Percentiles rank a stretch among this genome's conserved stretches.
phyloP scores from a whole-genome alignment of 352 stramenopile species.

The Globisporangium alternatum region DNA sequence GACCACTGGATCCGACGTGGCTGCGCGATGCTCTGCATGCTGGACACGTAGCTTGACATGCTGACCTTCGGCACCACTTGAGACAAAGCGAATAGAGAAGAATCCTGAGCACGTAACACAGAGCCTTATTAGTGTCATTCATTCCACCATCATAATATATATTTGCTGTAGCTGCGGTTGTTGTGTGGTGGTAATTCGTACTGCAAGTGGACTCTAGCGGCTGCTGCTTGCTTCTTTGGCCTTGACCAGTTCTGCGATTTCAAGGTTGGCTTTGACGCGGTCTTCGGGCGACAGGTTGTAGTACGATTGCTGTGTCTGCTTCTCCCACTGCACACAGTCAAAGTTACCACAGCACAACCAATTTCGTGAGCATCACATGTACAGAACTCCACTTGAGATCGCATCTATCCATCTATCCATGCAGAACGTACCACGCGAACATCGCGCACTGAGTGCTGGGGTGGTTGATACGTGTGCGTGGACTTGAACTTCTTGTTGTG shows the following conservation, averaged over 20 bases:
- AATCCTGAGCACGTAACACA: neutral
- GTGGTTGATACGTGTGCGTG: slow-evolving; percentile 71
- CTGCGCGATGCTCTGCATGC: slow-evolving; percentile 93
- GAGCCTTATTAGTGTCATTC: slow-evolving; percentile 3
- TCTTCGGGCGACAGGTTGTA: slow-evolving; percentile 65
- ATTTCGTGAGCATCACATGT: neutral
- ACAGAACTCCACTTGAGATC: neutral
- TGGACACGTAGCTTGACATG: slow-evolving; percentile 75
- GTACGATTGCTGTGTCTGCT: slow-evolving; percentile 59
- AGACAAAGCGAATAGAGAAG: slow-evolving; percentile 5
- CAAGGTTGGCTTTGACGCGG: slow-evolving; percentile 54
- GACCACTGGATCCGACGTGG: slow-evolving; percentile 93
- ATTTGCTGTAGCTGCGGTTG: neutral
- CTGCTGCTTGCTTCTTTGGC: neutral
- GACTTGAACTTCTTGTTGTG: slow-evolving; percentile 84
- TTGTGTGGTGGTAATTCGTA: neutral
- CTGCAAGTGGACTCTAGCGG: neutral
- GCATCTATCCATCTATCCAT: neutral
- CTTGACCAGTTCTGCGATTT: slow-evolving; percentile 59
- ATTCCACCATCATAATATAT: slow-evolving; percentile 8
- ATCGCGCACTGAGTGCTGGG: slow-evolving; percentile 73
- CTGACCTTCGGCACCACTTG: neutral
- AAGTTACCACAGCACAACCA: slow-evolving; percentile 3
- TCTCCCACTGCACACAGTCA: slow-evolving; percentile 56
- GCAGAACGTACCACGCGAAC: slow-evolving; percentile 50